phyloP scores from a whole-genome alignment of 345 rosid species.

The Rhodamnia rubescens region DNA sequence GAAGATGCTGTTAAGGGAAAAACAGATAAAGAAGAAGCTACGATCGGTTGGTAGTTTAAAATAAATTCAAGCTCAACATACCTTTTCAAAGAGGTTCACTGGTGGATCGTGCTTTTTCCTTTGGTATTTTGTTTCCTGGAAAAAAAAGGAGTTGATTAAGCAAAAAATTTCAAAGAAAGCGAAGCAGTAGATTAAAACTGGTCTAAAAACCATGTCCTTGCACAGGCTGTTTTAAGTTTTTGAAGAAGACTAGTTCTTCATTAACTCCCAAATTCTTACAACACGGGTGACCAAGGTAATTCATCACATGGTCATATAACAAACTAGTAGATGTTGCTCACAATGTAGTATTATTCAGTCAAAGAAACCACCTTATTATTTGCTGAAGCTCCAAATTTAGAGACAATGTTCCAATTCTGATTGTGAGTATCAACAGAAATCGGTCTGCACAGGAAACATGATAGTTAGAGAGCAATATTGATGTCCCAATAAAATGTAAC shows the following conservation, averaged over 20 bases:
- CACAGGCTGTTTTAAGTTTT: background rate
- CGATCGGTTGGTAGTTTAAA: background rate
- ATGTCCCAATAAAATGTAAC: background rate
- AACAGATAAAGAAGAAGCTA: background rate
- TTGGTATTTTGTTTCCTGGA: slow-evolving; percentile 18
- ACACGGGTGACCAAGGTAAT: background rate
- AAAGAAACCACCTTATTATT: background rate
- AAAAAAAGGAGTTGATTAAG: background rate
- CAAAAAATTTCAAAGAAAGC: background rate
- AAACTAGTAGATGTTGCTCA: background rate
- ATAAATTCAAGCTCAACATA: background rate
- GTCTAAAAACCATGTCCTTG: background rate
- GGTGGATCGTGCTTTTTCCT: slow-evolving; percentile 18
- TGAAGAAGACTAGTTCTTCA: background rate
- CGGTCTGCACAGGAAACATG: background rate
- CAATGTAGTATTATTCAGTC: background rate
- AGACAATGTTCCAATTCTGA: background rate
- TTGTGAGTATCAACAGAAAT: background rate
- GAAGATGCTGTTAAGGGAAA: background rate
- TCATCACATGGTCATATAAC: background rate
- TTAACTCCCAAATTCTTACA: background rate
- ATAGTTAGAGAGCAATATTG: background rate
- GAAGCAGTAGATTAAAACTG: background rate
- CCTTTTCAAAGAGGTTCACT: slow-evolving; percentile 25
- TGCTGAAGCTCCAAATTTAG: background rate